Evolutionary conservation across 495 filamentous ascomycete species (phyloP), one percentile per base, ranked within the genome.

Genomic region (Acidomyces sp.): DNA sequence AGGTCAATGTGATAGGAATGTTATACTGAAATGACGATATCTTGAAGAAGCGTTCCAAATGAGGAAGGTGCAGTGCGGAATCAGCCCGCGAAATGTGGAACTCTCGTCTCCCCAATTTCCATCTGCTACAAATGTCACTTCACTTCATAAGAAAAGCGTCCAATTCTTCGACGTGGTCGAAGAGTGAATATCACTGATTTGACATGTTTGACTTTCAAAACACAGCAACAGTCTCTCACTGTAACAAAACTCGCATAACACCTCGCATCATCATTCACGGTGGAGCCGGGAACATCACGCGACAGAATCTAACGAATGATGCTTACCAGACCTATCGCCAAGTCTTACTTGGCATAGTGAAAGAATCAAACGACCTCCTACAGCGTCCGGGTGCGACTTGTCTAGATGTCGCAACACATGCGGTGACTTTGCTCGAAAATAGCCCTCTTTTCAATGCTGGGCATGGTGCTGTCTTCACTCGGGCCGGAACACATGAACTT

Each of bases 201-300:
- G n/a, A n/a, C n/a, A n/a, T n/a, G n/a, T n/a, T n/a, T n/a, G n/a
- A n/a, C n/a, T n/a, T n/a, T n/a, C n/a, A n/a, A n/a, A n/a, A n/a
- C n/a, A n/a, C n/a, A n/a, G n/a, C n/a, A n/a, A n/a, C n/a, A n/a
- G n/a, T n/a, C n/a, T n/a, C n/a, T n/a, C n/a, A n/a, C n/a, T n/a
- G n/a, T n/a, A n/a, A n/a, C n/a, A n/a, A n/a, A 10, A 6, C 4
- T 2, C 24, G 11, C 4, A 62, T 67, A 45, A 70, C 69, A 45
- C 80, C 82, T 2, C 71, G 80, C 5, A 61, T 88, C 23, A 86
- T 88, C 58, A 72, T 95, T 57, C 86, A 93, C 55, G 87, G 86
- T 57, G 86, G 86, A 42, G 86, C 86, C 1, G 86, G 85, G 20
- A 80, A 80, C 53, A 77, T 93, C 56, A 72, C 71, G 9, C 79